Base-by-base conservation (phyloP, 176 grass and related monocot species). In the Themeda triandra region DNA sequence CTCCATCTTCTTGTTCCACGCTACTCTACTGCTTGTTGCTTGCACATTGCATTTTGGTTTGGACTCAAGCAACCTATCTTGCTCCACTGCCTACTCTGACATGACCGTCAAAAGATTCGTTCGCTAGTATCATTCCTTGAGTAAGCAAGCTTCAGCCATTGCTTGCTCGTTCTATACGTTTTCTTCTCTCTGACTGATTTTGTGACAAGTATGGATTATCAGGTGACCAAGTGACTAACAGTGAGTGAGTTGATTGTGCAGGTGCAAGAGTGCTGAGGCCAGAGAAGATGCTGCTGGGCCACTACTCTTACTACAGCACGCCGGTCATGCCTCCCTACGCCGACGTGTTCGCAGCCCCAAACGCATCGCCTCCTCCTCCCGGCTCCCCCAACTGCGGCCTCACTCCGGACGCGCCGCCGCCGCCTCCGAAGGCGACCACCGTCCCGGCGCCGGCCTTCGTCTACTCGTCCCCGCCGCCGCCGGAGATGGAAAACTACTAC, bases 261-360 rank as follows among this genome's bases (percentile, higher is more conserved):
- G 84, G 84, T 24, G 84, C 83, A 51, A 82, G 87, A 58, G 79
- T 84, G 75, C 33, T 71, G 28, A 76, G 33, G 28, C 33, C 68
- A 13, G 81, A 83, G 37, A 84, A 86, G 66, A 80, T 87, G 14
- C 78, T 80, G 14, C 84, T 78, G 4, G 77, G 88, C 11, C 74
- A 73, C 40, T 80, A 85, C 63, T 82, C 84, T 12, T 76, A 92
- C 84, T 66, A 82, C 78, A 73, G 51, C 45, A 78, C 94, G 5
- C 94, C 94, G 13, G 63, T 89, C 33, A 60, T 93, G 36, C 84
- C 91, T 36, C 81, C 84, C 70, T 91, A 87, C 77, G 59, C 42
- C 53, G 88, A 91, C 19, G 82, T 66, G 28, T 76, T 91, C 68
- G 69, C 83, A 0, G 36, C 84, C 2, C 63, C 86, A 0, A 63